Evolutionary conservation across 2,329 filamentous ascomycete genomes (phyloP).

Genomic region (Lachnellula cervina): DNA sequence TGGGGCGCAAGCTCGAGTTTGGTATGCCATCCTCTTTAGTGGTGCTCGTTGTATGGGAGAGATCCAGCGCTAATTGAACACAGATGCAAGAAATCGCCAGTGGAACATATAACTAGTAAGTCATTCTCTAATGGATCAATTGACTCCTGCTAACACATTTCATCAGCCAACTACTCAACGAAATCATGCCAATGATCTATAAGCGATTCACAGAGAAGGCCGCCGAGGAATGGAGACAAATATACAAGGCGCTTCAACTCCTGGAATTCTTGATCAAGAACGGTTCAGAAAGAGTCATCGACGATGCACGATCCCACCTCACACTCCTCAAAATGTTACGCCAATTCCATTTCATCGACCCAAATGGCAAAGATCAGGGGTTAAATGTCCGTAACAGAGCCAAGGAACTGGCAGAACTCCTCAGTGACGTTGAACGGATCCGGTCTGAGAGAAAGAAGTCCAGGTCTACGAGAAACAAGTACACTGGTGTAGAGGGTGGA

Average conservation of each 20-base stretch:
- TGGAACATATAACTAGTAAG: conserved; percentile 96
- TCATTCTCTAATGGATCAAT: conserved; percentile 16
- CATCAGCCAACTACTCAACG: conserved; percentile 84
- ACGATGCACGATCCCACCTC: conserved; percentile 92
- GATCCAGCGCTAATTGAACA: conserved; percentile 1
- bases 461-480: conserved; percentile 84
- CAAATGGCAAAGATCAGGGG: conserved; percentile 96
- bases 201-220: conserved; percentile 98
- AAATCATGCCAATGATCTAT: conserved; percentile 99
- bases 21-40: conserved; percentile 3
- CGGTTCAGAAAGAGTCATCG: conserved; percentile 93
- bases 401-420: conserved; percentile 90
- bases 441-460: conserved; percentile 84
- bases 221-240: conserved; percentile 97
- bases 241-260: conserved; percentile 96
- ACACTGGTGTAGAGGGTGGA: conserved; percentile 88
- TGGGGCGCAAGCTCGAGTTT: conserved; percentile 53
- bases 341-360: conserved; percentile 95
- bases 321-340: conserved; percentile 96
- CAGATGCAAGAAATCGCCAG: conserved; percentile 96
- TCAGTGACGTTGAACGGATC: conserved; percentile 87
- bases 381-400: conserved; percentile 96
- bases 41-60: background rate
- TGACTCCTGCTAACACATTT: conserved; percentile 14
- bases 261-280: conserved; percentile 98